Evolutionary conservation across 345 rosid genomes (phyloP), one percentile per base, ranked within the genome.

Genomic region (Hibiscus trionum): DNA sequence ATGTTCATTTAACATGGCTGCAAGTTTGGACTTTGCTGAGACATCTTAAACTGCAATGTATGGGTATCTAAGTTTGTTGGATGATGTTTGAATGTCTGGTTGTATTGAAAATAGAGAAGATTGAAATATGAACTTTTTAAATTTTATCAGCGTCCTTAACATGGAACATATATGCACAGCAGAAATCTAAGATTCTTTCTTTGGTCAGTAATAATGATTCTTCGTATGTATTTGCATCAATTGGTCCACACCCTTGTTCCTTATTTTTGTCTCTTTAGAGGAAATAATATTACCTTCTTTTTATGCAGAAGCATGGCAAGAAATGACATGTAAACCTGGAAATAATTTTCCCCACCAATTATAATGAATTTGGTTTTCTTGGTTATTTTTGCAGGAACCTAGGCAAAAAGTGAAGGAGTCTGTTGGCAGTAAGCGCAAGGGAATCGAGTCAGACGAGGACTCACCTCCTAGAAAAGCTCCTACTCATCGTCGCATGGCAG

Each of bases 401-500:
- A 86, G 76, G 81, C 88, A 78, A 75, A 85, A 76, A 75, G 79
- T 72, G n/a, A 85, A 69, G 66, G 88, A 85, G n/a, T 81, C 56
- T 31, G 84, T 90, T 61, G 84, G 89, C 49, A 74, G 75, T 66
- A 94, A 89, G 85, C 86, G 93, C 79, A 80, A 78, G 75, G 98
- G 87, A 70, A 82, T 95, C 3, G 96, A 90, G 83, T 90, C 98
- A 0, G 99, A 95, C 29, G 98, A 92, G 72, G 96, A 92, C 11
- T 90, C 97, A 70, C 89, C 88, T 33, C 97, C 87, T 14, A 86
- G 94, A 73, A 95, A 92, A 84, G 83, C 76, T 75, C 76, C 92
- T 2, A 75, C 86, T 15, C 96, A 90, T 68, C 91, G 97, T 1
- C 87, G 97, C 33, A 85, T 85, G 93, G 87, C 99, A 12, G 91